phyloP scores from a whole-genome alignment of 2,329 filamentous ascomycete species.

The Aspergillus chevalieri region DNA sequence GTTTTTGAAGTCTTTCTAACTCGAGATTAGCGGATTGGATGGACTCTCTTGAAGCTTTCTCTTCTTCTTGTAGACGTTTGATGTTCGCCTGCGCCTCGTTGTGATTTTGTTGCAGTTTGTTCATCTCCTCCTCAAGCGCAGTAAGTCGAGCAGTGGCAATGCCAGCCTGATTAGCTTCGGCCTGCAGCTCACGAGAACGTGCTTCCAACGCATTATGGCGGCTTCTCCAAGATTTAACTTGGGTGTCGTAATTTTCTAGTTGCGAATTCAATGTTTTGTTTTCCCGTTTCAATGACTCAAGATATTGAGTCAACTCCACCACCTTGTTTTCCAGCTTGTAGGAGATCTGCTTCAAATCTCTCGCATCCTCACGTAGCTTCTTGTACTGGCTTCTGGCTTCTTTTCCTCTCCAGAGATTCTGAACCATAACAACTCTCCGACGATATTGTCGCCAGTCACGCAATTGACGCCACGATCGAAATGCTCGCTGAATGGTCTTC shows the following conservation, averaged over 20 bases:
- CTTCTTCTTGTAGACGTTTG: conserved; percentile 91
- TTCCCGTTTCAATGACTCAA: conserved; percentile 87
- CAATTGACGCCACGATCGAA: conserved; percentile 74
- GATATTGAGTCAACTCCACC: conserved; percentile 88
- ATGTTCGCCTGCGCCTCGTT: conserved; percentile 86
- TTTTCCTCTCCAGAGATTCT: conserved; percentile 88
- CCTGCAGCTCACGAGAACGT: conserved; percentile 86
- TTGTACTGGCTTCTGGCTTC: conserved; percentile 79
- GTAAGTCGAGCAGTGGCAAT: conserved; percentile 86
- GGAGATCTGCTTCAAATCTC: conserved; percentile 97
- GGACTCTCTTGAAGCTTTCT: conserved; percentile 75
- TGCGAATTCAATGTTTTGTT: conserved; percentile 86
- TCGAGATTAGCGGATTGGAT: conserved; percentile 73
- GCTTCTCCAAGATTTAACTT: conserved; percentile 93
- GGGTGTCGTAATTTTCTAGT: conserved; percentile 90
- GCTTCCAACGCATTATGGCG: conserved; percentile 85
- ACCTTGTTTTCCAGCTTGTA: conserved; percentile 99
- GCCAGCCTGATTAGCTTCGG: conserved; percentile 94
- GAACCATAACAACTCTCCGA: conserved; percentile 79
- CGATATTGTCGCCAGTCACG: conserved; percentile 82
- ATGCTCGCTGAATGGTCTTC: conserved; percentile 80
- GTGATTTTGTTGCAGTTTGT: conserved; percentile 79
- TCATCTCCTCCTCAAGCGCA: conserved; percentile 93
- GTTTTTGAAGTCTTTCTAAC: conserved; percentile 69
- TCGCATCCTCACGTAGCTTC: conserved; percentile 84